Evolutionary conservation across 495 filamentous ascomycete genomes (phyloP).

Genomic region (Hypoxylon subgilvum): DNA sequence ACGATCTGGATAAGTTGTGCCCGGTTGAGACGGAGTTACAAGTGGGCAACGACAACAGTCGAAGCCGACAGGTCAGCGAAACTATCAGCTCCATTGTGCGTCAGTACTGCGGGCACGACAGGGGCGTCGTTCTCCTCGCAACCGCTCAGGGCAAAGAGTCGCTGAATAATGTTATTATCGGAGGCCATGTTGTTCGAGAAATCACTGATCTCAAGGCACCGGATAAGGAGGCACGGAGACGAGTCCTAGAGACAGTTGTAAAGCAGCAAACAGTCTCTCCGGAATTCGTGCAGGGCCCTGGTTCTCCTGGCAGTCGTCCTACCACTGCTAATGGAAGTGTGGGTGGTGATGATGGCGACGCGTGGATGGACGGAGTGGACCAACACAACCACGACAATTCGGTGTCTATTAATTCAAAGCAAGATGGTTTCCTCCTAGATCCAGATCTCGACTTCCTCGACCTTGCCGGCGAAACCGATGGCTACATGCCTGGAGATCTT

Average conservation of each 20-base stretch:
- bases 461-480: constrained; percentile 89
- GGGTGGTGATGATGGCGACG: constrained; percentile 57
- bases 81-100: constrained; percentile 79
- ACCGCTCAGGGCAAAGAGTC: constrained; percentile 92
- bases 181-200: constrained; percentile 80
- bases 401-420: constrained; percentile 34
- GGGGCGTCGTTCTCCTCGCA: constrained; percentile 82
- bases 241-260: constrained; percentile 76
- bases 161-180: constrained; percentile 77
- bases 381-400: constrained; percentile 29
- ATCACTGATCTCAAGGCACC: constrained; percentile 86
- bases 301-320: constrained; percentile 56
- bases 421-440: constrained; percentile 70
- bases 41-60: constrained; percentile 87
- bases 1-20: constrained; percentile 91
- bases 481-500: constrained; percentile 96
- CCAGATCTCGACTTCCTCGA: constrained; percentile 88
- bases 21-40: constrained; percentile 91
- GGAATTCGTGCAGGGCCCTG: constrained; percentile 45
- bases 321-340: constrained; percentile 58
- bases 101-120: constrained; percentile 75
- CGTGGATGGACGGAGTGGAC: constrained; percentile 71
- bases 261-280: constrained; percentile 52
- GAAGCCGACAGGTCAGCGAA: constrained; percentile 91
- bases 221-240: constrained; percentile 85